phyloP scores from a whole-genome alignment of 805 yeast species.

The Hagleromyces aurorensis region DNA sequence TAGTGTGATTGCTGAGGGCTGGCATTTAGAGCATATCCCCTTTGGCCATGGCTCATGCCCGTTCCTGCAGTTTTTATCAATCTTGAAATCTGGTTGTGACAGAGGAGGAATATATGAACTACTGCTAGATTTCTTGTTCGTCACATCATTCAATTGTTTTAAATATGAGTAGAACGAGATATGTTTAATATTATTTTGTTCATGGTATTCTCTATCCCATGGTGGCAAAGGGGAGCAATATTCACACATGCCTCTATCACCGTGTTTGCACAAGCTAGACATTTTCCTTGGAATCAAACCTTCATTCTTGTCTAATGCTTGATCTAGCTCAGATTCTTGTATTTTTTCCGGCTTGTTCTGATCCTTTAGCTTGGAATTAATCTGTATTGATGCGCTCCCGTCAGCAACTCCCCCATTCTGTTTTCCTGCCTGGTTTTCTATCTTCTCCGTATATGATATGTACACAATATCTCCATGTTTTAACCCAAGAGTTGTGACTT shows the following conservation, averaged over 20 bases:
- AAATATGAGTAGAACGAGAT: conserved; percentile 78
- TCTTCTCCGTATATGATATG: conserved; percentile 31
- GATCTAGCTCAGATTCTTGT: conserved; percentile 62
- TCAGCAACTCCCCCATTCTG: conserved; percentile 1
- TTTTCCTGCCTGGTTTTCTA: conserved; percentile 1
- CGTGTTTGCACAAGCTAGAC: conserved; percentile 70
- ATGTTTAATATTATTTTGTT: conserved; percentile 75
- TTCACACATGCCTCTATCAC: conserved; percentile 95
- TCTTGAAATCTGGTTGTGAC: conserved; percentile 59
- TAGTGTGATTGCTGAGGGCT: conserved; percentile 89
- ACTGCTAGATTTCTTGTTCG: conserved; percentile 49
- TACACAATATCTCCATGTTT: conserved; percentile 56
- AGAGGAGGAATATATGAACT: conserved; percentile 77
- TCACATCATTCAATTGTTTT: conserved; percentile 58
- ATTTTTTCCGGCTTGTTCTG: conserved; percentile 26
- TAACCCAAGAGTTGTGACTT: conserved; percentile 39
- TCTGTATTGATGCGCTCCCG: conserved; percentile 8
- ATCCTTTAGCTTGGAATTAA: conserved; percentile 4
- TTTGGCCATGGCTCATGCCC: conserved; percentile 94
- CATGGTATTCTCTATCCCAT: conserved; percentile 75
- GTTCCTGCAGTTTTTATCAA: conserved; percentile 52
- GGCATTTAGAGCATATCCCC: conserved; percentile 94
- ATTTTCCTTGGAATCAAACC: conserved; percentile 66
- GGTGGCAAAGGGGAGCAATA: conserved; percentile 95
- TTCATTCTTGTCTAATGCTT: conserved; percentile 48